Evolutionary conservation across 768 basidiomycete genomes (phyloP).

Genomic region (Galerina marginata): DNA sequence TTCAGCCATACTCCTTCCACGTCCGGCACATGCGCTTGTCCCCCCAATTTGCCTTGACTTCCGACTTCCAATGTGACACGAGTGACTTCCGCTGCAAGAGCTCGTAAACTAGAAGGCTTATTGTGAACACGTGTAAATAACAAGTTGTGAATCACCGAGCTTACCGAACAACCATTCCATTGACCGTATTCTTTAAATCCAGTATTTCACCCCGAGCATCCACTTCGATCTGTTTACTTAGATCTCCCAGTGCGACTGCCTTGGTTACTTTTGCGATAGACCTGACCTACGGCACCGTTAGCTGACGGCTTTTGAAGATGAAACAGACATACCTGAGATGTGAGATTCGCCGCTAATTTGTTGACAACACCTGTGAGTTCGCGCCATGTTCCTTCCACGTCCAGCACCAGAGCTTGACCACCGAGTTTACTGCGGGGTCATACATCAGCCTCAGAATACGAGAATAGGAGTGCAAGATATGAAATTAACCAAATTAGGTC

Average conservation of each 20-base stretch:
- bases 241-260: slow-evolving; percentile 90
- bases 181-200: slow-evolving; percentile 73
- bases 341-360: slow-evolving; percentile 80
- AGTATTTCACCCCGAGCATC: slow-evolving; percentile 90
- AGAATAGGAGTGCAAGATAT: neutral
- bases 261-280: slow-evolving; percentile 93
- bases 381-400: slow-evolving; percentile 91
- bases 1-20: slow-evolving; percentile 94
- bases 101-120: slow-evolving; percentile 49
- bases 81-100: slow-evolving; percentile 82
- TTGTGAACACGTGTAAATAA: neutral
- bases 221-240: slow-evolving; percentile 90
- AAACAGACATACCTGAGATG: slow-evolving; percentile 55
- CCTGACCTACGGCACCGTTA: slow-evolving; percentile 53
- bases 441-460: too few relatives aligned
- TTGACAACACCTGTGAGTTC: slow-evolving; percentile 85
- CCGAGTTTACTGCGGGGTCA: slow-evolving; percentile 70
- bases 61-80: slow-evolving; percentile 87
- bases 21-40: slow-evolving; percentile 86
- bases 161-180: slow-evolving; percentile 60
- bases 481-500: neutral
- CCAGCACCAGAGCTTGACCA: slow-evolving; percentile 83
- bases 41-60: slow-evolving; percentile 87
- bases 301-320: neutral
- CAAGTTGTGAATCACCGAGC: neutral